These are phyloP conservation scores for Chiua virens DNA, from an alignment of 768 basidiomycete genomes.

Conservation along the genomic window DNA sequence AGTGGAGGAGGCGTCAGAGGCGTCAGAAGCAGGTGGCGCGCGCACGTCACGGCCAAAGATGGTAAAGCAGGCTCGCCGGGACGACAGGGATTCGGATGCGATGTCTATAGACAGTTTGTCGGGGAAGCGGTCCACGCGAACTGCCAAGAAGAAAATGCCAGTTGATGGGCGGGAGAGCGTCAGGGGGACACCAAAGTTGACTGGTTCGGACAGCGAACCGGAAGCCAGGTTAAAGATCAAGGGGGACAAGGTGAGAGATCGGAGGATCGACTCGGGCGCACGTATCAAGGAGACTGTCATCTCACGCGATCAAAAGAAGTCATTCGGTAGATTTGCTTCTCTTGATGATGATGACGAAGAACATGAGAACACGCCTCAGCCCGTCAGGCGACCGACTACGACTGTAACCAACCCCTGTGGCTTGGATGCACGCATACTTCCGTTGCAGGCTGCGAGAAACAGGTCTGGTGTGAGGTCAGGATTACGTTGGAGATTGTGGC, in stretches of 20 bases:
- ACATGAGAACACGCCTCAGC: slow-evolving; percentile 27
- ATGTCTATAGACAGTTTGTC: slow-evolving; percentile 30
- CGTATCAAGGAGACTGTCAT: neutral
- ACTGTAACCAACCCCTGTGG: neutral
- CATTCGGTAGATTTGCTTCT: neutral
- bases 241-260: neutral
- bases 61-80: neutral
- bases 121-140: slow-evolving; percentile 8
- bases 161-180: neutral
- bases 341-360: slow-evolving; percentile 7
- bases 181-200: neutral
- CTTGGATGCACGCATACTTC: slow-evolving; percentile 1
- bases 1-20: neutral
- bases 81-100: slow-evolving; percentile 24
- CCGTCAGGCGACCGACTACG: slow-evolving; percentile 1
- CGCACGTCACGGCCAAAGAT: slow-evolving; percentile 1
- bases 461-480: slow-evolving; percentile 14
- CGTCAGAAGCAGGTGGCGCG: slow-evolving; percentile 6
- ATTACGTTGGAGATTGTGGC: neutral
- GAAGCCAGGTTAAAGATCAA: neutral
- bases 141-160: neutral
- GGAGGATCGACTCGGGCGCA: neutral
- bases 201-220: slow-evolving; percentile 2
- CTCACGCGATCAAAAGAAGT: neutral
- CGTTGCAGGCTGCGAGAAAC: slow-evolving; percentile 21